A percentile compares a stretch with the other conserved stretches of the same genome.
Evolutionary conservation across 495 filamentous ascomycete genomes (phyloP).

Genomic region (Hypoxylon trugodes): DNA sequence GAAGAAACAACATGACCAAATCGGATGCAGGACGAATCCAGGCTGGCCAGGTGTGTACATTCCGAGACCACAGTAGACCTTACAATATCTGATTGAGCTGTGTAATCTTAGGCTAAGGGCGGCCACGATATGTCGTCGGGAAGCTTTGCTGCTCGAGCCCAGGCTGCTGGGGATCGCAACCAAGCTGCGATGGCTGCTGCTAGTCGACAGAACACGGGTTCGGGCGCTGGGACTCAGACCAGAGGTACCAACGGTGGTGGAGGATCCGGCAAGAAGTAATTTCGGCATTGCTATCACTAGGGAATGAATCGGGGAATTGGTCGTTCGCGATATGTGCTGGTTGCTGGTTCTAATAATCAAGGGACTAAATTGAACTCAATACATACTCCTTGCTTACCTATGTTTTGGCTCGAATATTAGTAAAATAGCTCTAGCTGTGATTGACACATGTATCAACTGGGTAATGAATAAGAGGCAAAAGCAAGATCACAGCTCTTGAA

Average conservation of each 20-base stretch:
- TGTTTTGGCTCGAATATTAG: too few relatives aligned
- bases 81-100: neutral
- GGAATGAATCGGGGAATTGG: neutral
- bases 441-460: too few relatives aligned
- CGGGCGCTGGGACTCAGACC: neutral
- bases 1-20: slow-evolving; percentile 13
- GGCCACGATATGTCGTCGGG: slow-evolving; percentile 31
- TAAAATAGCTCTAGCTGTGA: too few relatives aligned
- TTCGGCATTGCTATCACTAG: neutral
- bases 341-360: too few relatives aligned
- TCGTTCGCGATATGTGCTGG: neutral
- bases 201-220: slow-evolving; percentile 6
- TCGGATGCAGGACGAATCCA: slow-evolving; percentile 25
- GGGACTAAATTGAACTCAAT: too few relatives aligned
- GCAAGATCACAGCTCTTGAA: too few relatives aligned
- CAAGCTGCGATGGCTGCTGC: slow-evolving; percentile 6
- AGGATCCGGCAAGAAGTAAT: neutral
- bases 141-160: slow-evolving; percentile 29
- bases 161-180: slow-evolving; percentile 28
- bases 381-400: too few relatives aligned
- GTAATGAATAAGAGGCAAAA: too few relatives aligned
- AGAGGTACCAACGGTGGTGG: neutral
- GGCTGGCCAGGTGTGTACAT: slow-evolving; percentile 28
- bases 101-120: slow-evolving; percentile 17
- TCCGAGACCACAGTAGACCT: neutral